Percentiles rank a stretch among this genome's conserved stretches.
phyloP scores from a whole-genome alignment of 2,329 filamentous ascomycete genomes.

The Phialophora expanda region DNA sequence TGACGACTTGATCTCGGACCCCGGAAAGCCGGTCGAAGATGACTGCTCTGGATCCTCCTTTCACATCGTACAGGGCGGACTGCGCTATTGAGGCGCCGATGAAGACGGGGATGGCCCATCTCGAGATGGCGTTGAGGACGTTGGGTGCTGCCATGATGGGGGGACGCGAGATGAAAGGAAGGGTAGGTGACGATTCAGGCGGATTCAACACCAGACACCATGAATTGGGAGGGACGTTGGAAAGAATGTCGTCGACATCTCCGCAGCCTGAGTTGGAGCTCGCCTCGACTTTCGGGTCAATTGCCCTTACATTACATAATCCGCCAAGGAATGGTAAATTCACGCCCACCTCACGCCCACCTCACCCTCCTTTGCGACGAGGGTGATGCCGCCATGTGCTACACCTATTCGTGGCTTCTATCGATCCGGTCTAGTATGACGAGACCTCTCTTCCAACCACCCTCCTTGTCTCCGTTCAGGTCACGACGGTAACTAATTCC shows the following conservation, averaged over 20 bases:
- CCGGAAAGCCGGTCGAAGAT: constrained; percentile 95
- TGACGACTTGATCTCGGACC: constrained; percentile 90
- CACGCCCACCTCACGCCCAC: too few relatives aligned
- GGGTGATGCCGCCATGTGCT: too few relatives aligned
- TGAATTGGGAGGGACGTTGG: background rate
- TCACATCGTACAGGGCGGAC: constrained; percentile 93
- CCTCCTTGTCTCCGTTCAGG: too few relatives aligned
- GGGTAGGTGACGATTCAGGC: background rate
- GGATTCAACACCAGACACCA: background rate
- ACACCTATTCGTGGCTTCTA: too few relatives aligned
- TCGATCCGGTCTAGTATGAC: too few relatives aligned
- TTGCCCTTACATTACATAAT: constrained; percentile 6
- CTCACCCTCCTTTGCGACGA: too few relatives aligned
- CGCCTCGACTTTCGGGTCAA: background rate
- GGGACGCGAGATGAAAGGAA: background rate
- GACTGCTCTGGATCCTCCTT: constrained; percentile 89
- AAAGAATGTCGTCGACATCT: constrained; percentile 2
- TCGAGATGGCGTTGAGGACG: constrained; percentile 67
- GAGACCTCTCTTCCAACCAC: too few relatives aligned
- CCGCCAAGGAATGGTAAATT: too few relatives aligned
- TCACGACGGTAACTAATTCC: too few relatives aligned
- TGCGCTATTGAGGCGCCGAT: constrained; percentile 71
- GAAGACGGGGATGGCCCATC: constrained; percentile 73
- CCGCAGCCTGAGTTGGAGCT: constrained; percentile 13
- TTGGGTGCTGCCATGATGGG: constrained; percentile 43